phyloP scores from a whole-genome alignment of 345 rosid species.

The Citrus medica region DNA sequence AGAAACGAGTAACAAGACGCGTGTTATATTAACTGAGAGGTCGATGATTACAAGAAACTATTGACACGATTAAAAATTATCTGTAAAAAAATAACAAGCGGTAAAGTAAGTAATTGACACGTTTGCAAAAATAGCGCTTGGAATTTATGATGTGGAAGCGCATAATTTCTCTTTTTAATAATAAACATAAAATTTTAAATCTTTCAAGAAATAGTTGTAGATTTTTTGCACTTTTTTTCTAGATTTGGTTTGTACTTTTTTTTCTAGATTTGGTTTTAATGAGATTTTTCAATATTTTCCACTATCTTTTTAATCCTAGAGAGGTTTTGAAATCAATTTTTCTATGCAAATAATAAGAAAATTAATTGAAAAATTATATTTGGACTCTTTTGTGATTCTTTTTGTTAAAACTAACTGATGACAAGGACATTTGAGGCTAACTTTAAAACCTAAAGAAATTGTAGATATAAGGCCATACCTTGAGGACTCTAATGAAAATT shows the following conservation, averaged over 20 bases:
- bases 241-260: no score
- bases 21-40: neutral
- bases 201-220: neutral
- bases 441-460: no score
- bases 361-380: no score
- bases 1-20: neutral
- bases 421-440: no score
- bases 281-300: neutral
- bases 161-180: neutral
- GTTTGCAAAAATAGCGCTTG: neutral
- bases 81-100: neutral
- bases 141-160: neutral
- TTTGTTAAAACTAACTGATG: no score
- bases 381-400: no score
- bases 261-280: constrained; percentile 1
- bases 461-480: no score
- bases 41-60: neutral
- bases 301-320: neutral
- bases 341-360: no score
- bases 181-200: neutral
- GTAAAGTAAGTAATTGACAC: neutral
- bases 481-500: no score
- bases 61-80: neutral
- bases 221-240: neutral
- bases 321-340: neutral